These are phyloP conservation scores for Xylariaceae sp. DNA, from an alignment of 2,329 filamentous ascomycete genomes.

Conservation along the genomic window DNA sequence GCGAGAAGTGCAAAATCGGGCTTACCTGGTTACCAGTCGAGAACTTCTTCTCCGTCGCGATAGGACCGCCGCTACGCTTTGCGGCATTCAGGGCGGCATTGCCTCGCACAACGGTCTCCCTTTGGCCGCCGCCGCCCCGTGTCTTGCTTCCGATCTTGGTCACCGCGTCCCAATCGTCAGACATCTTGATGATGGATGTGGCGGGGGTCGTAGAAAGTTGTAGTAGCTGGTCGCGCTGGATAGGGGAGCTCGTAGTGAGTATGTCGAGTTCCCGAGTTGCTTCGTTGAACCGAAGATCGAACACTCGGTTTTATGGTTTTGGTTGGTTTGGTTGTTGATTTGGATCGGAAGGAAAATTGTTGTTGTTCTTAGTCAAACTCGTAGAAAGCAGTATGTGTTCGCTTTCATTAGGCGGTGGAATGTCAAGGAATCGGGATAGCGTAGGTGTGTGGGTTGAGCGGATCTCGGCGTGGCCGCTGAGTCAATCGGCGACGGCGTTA, in stretches of 20 bases:
- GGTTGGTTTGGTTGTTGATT: background rate
- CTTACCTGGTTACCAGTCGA: slow-evolving; percentile 79
- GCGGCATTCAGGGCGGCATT: slow-evolving; percentile 87
- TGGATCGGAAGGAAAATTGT: background rate
- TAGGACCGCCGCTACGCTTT: slow-evolving; percentile 74
- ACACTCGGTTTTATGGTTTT: background rate
- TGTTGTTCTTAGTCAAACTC: background rate
- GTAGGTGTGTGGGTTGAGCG: slow-evolving; percentile 36
- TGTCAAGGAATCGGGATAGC: slow-evolving; percentile 40
- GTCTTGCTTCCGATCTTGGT: slow-evolving; percentile 94
- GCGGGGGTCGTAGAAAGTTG: slow-evolving; percentile 39
- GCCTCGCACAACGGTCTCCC: slow-evolving; percentile 89
- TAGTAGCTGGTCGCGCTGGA: slow-evolving; percentile 7
- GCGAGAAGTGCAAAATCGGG: slow-evolving; percentile 30
- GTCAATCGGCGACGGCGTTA: slow-evolving; percentile 37
- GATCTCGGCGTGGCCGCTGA: slow-evolving; percentile 35
- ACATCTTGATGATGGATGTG: slow-evolving; percentile 60
- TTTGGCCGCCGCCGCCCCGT: slow-evolving; percentile 68
- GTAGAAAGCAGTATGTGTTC: slow-evolving; percentile 3
- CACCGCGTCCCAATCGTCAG: slow-evolving; percentile 79
- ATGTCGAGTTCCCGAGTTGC: background rate
- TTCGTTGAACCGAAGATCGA: no score
- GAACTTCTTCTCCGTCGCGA: slow-evolving; percentile 92
- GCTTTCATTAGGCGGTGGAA: slow-evolving; percentile 37
- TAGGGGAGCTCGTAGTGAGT: background rate